Base-by-base conservation (phyloP, 352 stramenopile genomes). In the Pythium sp. region DNA sequence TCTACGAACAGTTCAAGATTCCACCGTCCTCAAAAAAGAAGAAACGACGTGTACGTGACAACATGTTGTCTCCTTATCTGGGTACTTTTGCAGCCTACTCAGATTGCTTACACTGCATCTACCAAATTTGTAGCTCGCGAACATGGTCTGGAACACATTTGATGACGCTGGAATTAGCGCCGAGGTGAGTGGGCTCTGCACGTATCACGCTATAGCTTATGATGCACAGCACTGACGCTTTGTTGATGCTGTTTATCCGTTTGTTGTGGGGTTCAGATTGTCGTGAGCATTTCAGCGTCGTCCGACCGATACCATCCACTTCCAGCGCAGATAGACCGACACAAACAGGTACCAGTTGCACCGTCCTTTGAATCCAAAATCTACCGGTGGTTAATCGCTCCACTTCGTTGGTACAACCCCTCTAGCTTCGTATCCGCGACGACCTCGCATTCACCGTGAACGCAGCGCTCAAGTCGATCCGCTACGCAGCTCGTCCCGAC, bases 401-500 rank as follows among this genome's bases (percentile, higher is more conserved):
- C 6, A 46, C 20, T 46, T 5, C 11, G 15, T 6, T 46, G 2
- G 2, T 46, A 14, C 15, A n/a, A 28, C 46, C 5, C 5, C 30
- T 28, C 5, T 68, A 92, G 79, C 72, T 89, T 11, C 83, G 87
- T 15, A 84, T 93, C 59, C 84, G 87, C 12, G 81, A 91, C 18
- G 81, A 94, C 59, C 73, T 94, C 32, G 74, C 77, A 26, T 92
- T 90, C 70, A 92, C 82, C 46, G 84, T 92, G 20, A 93, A 93
- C 60, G 87, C 87, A 7, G 84, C 83, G 11, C 78, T 94, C 36
- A 87, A 87, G 61, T 94, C 87, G 9, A 92, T 93, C 57, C 75
- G 80, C 38, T 78, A 84, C 15, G 71, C 80, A 9, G 49, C 71
- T 32, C 75, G 76, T 0, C 53, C 62, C 8, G 77, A 80, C 28